Percentiles rank a stretch among this genome's conserved stretches.
Evolutionary conservation across 495 filamentous ascomycete genomes (phyloP).

Genomic region (Penicillium coprophilum): DNA sequence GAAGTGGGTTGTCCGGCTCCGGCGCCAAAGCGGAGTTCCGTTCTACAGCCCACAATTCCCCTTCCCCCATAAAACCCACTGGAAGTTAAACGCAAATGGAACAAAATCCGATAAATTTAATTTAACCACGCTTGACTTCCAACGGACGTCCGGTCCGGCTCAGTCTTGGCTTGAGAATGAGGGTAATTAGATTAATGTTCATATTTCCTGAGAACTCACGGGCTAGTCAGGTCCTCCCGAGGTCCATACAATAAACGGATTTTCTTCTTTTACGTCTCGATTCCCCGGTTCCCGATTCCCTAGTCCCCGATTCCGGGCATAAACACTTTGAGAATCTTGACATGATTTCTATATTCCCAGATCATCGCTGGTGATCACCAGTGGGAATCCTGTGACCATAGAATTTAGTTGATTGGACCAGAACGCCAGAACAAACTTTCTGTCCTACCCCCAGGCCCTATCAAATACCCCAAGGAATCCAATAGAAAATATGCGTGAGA

Average conservation of each 20-base stretch:
- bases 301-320: too few species aligned
- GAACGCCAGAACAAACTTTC: background rate
- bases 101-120: background rate
- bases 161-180: background rate
- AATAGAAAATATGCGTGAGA: background rate
- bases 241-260: too few species aligned
- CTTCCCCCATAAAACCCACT: background rate
- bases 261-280: too few species aligned
- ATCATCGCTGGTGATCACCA: background rate
- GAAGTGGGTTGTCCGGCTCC: background rate
- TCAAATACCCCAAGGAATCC: background rate
- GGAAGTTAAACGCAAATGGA: background rate
- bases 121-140: background rate
- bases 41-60: background rate
- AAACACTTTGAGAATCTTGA: too few species aligned
- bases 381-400: background rate
- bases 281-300: too few species aligned
- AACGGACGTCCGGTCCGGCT: constrained; percentile 30
- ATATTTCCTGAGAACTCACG: background rate
- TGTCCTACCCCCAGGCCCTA: constrained; percentile 22
- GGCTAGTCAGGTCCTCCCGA: too few species aligned
- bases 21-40: constrained; percentile 17
- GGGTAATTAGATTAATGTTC: background rate
- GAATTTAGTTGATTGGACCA: background rate
- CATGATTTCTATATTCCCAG: too few species aligned